Percentiles rank a stretch among this genome's conserved stretches.
Evolutionary conservation across 1,284 basidiomycete species (phyloP).

Genomic region (Mycena sp.): DNA sequence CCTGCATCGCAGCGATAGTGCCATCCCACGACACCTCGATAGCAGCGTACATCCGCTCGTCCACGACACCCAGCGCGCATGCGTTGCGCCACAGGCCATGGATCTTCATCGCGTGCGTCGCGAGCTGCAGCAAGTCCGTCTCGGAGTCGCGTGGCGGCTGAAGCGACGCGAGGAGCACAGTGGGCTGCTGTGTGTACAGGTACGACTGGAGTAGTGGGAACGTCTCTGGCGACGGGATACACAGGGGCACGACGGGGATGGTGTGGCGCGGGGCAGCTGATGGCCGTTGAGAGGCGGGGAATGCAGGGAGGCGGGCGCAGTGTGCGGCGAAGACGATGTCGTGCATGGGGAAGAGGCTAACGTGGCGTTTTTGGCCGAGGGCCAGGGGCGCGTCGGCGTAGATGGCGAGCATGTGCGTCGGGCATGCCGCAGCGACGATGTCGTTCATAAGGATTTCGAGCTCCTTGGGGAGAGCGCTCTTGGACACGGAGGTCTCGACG

Average conservation of each 20-base stretch:
- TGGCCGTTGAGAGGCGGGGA: slow-evolving; percentile 32
- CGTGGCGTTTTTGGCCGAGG: slow-evolving; percentile 31
- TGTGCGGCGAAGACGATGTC: slow-evolving; percentile 63
- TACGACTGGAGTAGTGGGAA: slow-evolving; percentile 61
- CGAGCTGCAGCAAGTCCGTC: slow-evolving; percentile 30
- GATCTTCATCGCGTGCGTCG: slow-evolving; percentile 48
- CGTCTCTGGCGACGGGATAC: slow-evolving; percentile 58
- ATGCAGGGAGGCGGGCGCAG: slow-evolving; percentile 62
- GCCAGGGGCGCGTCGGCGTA: slow-evolving; percentile 45
- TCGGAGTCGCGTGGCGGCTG: slow-evolving; percentile 40
- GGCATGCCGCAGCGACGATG: slow-evolving; percentile 47
- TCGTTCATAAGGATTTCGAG: slow-evolving; percentile 46
- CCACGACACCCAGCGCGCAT: slow-evolving; percentile 65
- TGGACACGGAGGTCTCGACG: slow-evolving; percentile 10
- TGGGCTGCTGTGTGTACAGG: slow-evolving; percentile 54
- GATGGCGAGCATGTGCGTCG: slow-evolving; percentile 66
- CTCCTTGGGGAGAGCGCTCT: slow-evolving; percentile 25
- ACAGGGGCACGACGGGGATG: slow-evolving; percentile 60
- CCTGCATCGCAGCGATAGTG: slow-evolving; percentile 50
- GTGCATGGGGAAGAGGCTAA: slow-evolving; percentile 65
- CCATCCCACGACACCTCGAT: slow-evolving; percentile 67
- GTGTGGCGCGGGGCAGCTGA: slow-evolving; percentile 33
- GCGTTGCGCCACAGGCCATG: slow-evolving; percentile 71
- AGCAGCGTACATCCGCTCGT: slow-evolving; percentile 61
- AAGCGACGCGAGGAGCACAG: slow-evolving; percentile 51